Conservation (phyloP, 805 yeast genomes). For the Myxozyma udenii region DNA sequence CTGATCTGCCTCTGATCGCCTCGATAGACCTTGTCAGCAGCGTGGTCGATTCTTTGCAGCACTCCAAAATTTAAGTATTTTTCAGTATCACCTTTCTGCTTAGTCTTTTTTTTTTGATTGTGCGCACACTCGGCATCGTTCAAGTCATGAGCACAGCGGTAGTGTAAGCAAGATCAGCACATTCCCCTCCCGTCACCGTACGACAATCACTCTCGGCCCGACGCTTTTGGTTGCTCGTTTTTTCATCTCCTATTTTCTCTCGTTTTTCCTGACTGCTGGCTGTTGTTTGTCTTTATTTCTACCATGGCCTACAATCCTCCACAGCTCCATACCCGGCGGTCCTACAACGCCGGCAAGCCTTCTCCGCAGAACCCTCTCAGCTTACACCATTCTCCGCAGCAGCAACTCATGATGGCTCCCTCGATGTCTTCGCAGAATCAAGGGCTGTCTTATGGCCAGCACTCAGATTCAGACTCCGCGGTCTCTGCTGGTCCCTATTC, state of each 20-base stretch:
- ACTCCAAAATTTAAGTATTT: too few species aligned
- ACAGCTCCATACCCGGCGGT: conserved; percentile 12
- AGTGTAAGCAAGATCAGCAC: too few species aligned
- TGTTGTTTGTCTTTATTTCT: neutral
- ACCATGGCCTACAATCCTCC: conserved; percentile 14
- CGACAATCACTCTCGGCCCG: neutral
- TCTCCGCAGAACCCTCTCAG: neutral
- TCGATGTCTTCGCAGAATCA: neutral
- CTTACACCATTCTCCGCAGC: neutral
- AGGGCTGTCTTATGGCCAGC: too few species aligned
- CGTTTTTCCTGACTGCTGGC: neutral
- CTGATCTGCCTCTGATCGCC: too few species aligned
- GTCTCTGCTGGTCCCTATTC: neutral
- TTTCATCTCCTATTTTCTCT: neutral
- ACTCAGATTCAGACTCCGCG: too few species aligned
- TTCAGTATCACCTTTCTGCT: too few species aligned
- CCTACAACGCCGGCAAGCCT: conserved; percentile 7
- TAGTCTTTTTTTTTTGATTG: too few species aligned
- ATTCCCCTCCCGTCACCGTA: neutral
- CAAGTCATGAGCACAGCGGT: too few species aligned
- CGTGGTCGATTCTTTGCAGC: too few species aligned
- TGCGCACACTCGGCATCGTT: too few species aligned
- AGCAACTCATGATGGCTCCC: neutral
- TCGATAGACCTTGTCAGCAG: too few species aligned
- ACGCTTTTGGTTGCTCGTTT: neutral